A percentile compares a stretch with the other conserved stretches of the same genome.
These are phyloP conservation scores for Phytophthora crassamura DNA, from an alignment of 352 stramenopile species.

Conservation along the genomic window DNA sequence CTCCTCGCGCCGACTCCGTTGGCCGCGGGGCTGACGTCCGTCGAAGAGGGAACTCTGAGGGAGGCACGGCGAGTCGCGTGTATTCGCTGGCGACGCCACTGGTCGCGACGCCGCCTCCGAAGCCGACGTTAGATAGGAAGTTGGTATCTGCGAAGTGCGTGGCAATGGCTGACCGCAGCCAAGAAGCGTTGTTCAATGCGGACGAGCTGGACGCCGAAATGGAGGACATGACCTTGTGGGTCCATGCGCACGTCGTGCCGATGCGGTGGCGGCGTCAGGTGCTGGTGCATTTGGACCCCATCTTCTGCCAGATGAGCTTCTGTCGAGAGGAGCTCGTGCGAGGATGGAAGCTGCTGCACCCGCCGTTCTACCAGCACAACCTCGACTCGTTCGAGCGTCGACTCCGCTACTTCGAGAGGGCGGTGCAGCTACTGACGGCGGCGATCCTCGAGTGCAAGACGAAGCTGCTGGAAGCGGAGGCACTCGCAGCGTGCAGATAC, in stretches of 20 bases:
- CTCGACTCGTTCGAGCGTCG: constrained; percentile 48
- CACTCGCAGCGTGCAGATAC: constrained; percentile 39
- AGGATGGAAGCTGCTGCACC: constrained; percentile 48
- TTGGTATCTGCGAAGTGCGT: constrained; percentile 47
- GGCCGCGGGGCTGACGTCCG: constrained; percentile 8
- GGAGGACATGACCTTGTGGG: constrained; percentile 50
- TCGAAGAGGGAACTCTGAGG: constrained; percentile 34
- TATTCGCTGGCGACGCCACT: constrained; percentile 19
- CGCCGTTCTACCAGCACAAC: constrained; percentile 49
- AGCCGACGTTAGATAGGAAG: constrained; percentile 13
- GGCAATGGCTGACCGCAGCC: constrained; percentile 38
- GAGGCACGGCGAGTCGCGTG: constrained; percentile 20
- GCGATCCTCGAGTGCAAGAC: constrained; percentile 45
- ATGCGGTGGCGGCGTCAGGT: constrained; percentile 50
- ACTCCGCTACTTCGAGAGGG: constrained; percentile 44
- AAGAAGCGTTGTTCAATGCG: constrained; percentile 44
- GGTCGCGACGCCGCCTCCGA: constrained; percentile 11
- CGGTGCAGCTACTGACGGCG: constrained; percentile 28
- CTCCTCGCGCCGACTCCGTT: not conserved
- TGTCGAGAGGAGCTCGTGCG: constrained; percentile 39
- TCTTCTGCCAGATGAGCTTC: constrained; percentile 49
- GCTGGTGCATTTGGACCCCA: constrained; percentile 39
- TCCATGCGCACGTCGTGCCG: constrained; percentile 48
- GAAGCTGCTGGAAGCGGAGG: constrained; percentile 39
- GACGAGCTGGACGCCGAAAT: constrained; percentile 41